Base-by-base conservation (phyloP, 371 early-diverging fungal species). In the Mortierella sp. region DNA sequence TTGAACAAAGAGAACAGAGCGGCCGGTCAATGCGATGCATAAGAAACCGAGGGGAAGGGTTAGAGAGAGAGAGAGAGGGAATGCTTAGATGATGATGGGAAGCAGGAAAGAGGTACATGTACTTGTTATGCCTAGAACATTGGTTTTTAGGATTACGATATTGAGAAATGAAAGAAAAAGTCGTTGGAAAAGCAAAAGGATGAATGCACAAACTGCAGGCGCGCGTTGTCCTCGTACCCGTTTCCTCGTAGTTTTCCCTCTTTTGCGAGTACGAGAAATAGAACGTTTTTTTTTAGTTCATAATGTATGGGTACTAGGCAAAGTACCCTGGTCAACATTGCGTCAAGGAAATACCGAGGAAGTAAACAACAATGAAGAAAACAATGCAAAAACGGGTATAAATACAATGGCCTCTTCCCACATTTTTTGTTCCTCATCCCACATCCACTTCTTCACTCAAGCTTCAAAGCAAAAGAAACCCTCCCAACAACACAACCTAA, bases 141-240 rank as follows among this genome's bases (percentile, higher is more conserved):
- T 65, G 68, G 38, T 38, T 24, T 24, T 38, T 41, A 7, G 16
- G 63, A 35, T 63, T 21, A 11, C 24, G 35, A 32, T 60, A 16
- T 65, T 21, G 63, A 63, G 41, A 65, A 38, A 65, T 65, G 68
- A 65, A 65, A 6, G 16, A 18, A 21, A 55, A 55, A 55, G 21
- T 21, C 24, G 68, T 38, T 65, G 24, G 21, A 6, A 21, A 35
- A 38, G 41, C 4, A 38, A 65, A 8, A 38, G 16, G 3, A 48
- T 49, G 49, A 49, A 49, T 16, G 16, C 14, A 12, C 63, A 35
- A 12, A 32, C 29, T 60, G 60, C 60, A 60, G 32, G 60, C 16
- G 16, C 60, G 63, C 63, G 63, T 32, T 63, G 35, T 63, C 35
- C 35, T 63, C 35, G 63, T 63, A 63, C 63, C 63, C 32, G 14